A percentile compares a stretch with the other conserved stretches of the same genome.
Evolutionary conservation across 805 yeast species (phyloP).

Genomic region (Starmera amethionina): DNA sequence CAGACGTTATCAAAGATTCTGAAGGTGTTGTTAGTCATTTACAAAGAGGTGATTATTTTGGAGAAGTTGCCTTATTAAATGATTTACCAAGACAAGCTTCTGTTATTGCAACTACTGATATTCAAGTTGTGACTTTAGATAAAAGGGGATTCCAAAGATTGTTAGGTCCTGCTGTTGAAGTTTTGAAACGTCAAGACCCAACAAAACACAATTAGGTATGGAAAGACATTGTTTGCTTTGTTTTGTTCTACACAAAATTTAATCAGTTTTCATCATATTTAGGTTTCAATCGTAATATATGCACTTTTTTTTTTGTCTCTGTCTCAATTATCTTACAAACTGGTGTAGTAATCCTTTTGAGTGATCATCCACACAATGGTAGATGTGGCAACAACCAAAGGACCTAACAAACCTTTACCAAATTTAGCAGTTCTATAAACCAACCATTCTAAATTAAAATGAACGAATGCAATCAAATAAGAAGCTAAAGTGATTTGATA

Average conservation of each 20-base stretch:
- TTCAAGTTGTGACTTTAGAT: conserved; percentile 87
- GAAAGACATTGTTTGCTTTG: not conserved
- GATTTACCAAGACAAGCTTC: conserved; percentile 94
- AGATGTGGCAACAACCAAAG: conserved; percentile 68
- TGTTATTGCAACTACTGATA: conserved; percentile 61
- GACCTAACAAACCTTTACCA: conserved; percentile 86
- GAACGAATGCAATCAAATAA: conserved; percentile 73
- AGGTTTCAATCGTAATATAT: not conserved
- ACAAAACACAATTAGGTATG: conserved; percentile 24
- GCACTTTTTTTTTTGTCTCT: not conserved
- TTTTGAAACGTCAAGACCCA: conserved; percentile 80
- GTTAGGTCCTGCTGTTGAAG: conserved; percentile 90
- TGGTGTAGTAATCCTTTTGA: conserved; percentile 54
- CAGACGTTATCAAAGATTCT: conserved; percentile 55
- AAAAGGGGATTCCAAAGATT: conserved; percentile 90
- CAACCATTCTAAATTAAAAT: conserved; percentile 79
- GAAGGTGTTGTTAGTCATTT: conserved; percentile 53
- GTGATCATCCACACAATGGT: conserved; percentile 74
- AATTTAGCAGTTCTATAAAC: conserved; percentile 69
- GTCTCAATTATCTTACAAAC: not conserved
- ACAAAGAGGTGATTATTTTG: conserved; percentile 85
- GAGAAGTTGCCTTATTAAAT: conserved; percentile 88
- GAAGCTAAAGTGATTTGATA: conserved; percentile 74
- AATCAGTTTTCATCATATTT: not conserved
- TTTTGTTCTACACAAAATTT: not conserved